phyloP scores from a whole-genome alignment of 148 eudicot species.

The Linanthus parryae region DNA sequence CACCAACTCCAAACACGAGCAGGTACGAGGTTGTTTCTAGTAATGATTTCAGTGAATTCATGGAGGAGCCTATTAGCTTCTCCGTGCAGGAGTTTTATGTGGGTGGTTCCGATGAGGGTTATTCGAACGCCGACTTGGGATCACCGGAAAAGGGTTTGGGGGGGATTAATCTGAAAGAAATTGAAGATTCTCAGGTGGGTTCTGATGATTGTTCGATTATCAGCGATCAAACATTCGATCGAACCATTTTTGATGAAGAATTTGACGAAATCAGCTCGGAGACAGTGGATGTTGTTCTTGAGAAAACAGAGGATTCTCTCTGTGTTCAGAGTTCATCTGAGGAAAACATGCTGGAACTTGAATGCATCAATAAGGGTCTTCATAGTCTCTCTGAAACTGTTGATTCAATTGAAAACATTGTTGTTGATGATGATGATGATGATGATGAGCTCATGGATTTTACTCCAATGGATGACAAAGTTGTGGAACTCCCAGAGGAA shows the following conservation, averaged over 20 bases:
- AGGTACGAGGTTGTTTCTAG: conserved; percentile 41
- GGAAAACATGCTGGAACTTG: conserved; percentile 10
- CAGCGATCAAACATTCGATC: not conserved
- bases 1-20: conserved; percentile 21
- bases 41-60: conserved; percentile 39
- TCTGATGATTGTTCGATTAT: not conserved
- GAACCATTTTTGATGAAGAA: not conserved
- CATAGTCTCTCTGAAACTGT: not conserved
- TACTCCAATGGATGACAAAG: no score
- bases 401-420: conserved; percentile 5
- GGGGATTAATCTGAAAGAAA: no score
- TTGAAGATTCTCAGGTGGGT: not conserved
- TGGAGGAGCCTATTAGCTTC: conserved; percentile 51
- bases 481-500: no score
- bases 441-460: conserved; percentile 7
- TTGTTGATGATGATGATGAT: conserved; percentile 5
- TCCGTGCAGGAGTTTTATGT: conserved; percentile 51
- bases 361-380: no score
- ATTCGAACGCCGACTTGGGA: not conserved
- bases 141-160: not conserved
- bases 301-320: conserved; percentile 12
- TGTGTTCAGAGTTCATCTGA: not conserved
- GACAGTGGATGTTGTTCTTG: conserved; percentile 11
- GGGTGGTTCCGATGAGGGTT: conserved; percentile 25
- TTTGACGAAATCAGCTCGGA: conserved; percentile 2